phyloP scores from a whole-genome alignment of 192 early-diverging fungal genomes.

The Linnemannia zychae region DNA sequence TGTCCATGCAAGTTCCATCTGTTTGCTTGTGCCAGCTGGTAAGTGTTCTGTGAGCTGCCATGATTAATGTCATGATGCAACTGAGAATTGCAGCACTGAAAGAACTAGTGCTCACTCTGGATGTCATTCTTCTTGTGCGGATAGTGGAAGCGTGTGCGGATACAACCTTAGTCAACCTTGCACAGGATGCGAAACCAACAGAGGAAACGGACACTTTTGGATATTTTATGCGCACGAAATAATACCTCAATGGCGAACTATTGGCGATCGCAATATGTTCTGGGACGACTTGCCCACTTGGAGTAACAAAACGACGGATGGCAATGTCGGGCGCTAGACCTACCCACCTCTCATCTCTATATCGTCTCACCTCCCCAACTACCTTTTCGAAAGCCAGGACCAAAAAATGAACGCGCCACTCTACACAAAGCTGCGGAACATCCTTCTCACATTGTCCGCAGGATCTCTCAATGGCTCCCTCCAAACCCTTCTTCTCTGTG shows the following conservation, averaged over 20 bases:
- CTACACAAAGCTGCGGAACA: neutral
- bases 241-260: slow-evolving; percentile 43
- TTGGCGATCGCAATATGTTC: slow-evolving; percentile 53
- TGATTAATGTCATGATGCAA: neutral
- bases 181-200: slow-evolving; percentile 51
- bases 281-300: slow-evolving; percentile 55
- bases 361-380: no score
- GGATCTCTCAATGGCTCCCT: neutral
- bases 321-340: slow-evolving; percentile 46
- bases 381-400: neutral
- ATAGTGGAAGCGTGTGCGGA: slow-evolving; percentile 48
- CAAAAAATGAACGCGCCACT: neutral
- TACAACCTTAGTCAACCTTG: slow-evolving; percentile 54
- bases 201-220: slow-evolving; percentile 56
- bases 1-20: slow-evolving; percentile 56
- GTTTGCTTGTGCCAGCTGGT: slow-evolving; percentile 55
- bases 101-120: neutral
- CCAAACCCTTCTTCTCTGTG: neutral
- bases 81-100: neutral
- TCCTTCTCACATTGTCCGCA: neutral
- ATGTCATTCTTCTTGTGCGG: neutral
- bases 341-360: no score
- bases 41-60: neutral
- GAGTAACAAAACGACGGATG: slow-evolving; percentile 35
- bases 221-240: slow-evolving; percentile 56